phyloP scores from a whole-genome alignment of 1,284 basidiomycete species.

The Coniferiporia sulphurascens region DNA sequence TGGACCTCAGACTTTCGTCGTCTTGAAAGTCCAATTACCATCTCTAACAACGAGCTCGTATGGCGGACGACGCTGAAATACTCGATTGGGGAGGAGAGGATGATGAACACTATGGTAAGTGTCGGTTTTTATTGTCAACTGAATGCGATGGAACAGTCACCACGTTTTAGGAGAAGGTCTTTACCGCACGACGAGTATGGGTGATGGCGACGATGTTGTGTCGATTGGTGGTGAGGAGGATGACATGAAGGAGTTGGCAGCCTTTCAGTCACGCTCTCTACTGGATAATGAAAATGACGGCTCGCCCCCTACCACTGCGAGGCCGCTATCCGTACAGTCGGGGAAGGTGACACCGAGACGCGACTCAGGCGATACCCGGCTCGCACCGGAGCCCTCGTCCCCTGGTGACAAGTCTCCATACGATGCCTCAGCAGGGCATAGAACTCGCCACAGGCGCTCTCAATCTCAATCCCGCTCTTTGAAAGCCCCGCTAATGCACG shows the following conservation, averaged over 20 bases:
- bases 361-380: not conserved
- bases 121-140: constrained; percentile 15
- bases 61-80: constrained; percentile 65
- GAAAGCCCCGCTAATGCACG: constrained; percentile 40
- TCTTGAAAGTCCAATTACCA: not conserved
- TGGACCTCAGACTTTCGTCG: not conserved
- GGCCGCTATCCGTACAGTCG: not conserved
- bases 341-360: constrained; percentile 1
- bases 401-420: constrained; percentile 1
- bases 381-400: not conserved
- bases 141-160: constrained; percentile 3
- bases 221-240: constrained; percentile 71
- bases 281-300: constrained; percentile 22
- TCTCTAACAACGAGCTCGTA: constrained; percentile 25
- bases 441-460: constrained; percentile 17
- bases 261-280: constrained; percentile 29
- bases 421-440: constrained; percentile 18
- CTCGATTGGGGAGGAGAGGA: constrained; percentile 76
- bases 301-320: not conserved
- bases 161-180: constrained; percentile 20
- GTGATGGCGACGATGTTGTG: constrained; percentile 62
- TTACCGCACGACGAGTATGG: constrained; percentile 25
- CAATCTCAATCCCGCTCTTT: constrained; percentile 28
- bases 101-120: constrained; percentile 39
- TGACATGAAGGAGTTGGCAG: constrained; percentile 38